A percentile compares a stretch with the other conserved stretches of the same genome.
Evolutionary conservation across 2,329 filamentous ascomycete species (phyloP).

Genomic region (Arthrobotrys sphaeroides): DNA sequence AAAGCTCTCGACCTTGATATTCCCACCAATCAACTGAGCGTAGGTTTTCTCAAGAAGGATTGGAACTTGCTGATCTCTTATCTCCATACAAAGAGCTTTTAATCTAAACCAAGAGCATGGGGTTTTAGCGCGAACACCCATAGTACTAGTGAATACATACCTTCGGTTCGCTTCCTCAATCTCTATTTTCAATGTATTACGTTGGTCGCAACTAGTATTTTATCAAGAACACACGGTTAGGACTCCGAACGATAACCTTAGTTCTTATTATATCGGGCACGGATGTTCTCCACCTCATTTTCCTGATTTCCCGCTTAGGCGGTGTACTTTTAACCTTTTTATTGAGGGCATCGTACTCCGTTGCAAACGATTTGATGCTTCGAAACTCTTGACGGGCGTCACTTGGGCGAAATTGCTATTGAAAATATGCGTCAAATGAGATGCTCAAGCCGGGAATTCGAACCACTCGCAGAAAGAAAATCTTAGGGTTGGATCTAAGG

Average conservation of each 20-base stretch:
- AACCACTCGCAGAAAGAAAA: too few relatives aligned
- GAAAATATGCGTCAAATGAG: background rate
- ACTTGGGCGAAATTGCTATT: conserved; percentile 11
- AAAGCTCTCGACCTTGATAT: conserved; percentile 11
- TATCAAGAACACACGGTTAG: too few relatives aligned
- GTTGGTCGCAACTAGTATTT: too few relatives aligned
- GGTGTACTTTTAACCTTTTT: background rate
- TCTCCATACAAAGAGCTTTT: conserved; percentile 1
- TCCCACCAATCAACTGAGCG: background rate
- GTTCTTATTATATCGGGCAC: too few relatives aligned
- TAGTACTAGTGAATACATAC: too few relatives aligned
- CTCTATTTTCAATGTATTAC: background rate
- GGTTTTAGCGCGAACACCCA: too few relatives aligned
- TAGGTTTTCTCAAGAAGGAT: background rate
- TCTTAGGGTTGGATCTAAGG: too few relatives aligned
- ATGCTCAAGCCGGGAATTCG: too few relatives aligned
- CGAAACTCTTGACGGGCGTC: conserved; percentile 32
- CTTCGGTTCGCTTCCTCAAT: background rate
- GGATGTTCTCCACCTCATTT: conserved; percentile 5
- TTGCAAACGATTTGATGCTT: conserved; percentile 13
- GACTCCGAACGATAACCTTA: too few relatives aligned
- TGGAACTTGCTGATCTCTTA: conserved; percentile 22
- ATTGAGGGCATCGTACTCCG: conserved; percentile 1
- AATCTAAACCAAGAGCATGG: conserved; percentile 21
- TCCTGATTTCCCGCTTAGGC: background rate